Evolutionary conservation across 202 grass and related monocot species (phyloP).

Genomic region (Cymbopogon flexuosus): DNA sequence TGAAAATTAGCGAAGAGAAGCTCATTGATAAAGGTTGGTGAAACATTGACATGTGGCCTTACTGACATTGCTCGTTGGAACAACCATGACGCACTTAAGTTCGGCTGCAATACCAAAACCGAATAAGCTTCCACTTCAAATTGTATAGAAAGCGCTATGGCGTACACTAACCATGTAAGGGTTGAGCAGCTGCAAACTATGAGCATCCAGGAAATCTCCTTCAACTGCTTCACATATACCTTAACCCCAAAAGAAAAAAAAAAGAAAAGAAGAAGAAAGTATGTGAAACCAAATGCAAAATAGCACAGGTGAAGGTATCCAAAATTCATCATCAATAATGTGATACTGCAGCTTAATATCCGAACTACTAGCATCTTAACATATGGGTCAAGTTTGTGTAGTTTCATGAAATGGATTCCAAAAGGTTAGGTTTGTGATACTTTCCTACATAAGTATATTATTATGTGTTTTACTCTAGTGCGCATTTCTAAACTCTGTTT

Average conservation of each 20-base stretch:
- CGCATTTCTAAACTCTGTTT: slow-evolving; percentile 1
- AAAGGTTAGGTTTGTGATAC: not conserved
- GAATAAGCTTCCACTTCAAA: slow-evolving; percentile 13
- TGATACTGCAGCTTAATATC: not conserved
- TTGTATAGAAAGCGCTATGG: not conserved
- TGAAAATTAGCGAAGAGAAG: slow-evolving; percentile 92
- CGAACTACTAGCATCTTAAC: not conserved
- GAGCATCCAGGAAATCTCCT: slow-evolving; percentile 63
- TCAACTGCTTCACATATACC: slow-evolving; percentile 83
- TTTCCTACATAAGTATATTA: not conserved
- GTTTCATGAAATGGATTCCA: not conserved
- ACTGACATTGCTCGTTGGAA: slow-evolving; percentile 98
- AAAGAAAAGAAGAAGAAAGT: not conserved
- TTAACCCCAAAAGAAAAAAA: slow-evolving; percentile 45
- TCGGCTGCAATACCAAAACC: slow-evolving; percentile 52
- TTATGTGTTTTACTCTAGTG: not conserved
- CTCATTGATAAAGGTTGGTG: slow-evolving; percentile 78
- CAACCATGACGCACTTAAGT: slow-evolving; percentile 92
- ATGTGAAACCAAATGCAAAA: slow-evolving; percentile 12
- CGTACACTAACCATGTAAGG: slow-evolving; percentile 78
- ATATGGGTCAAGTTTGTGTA: not conserved
- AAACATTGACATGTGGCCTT: slow-evolving; percentile 47
- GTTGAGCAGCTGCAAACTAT: slow-evolving; percentile 64
- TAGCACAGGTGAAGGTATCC: not conserved
- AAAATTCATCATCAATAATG: not conserved